phyloP scores from a whole-genome alignment of 2,329 filamentous ascomycete species.

The Xylariales sp. region DNA sequence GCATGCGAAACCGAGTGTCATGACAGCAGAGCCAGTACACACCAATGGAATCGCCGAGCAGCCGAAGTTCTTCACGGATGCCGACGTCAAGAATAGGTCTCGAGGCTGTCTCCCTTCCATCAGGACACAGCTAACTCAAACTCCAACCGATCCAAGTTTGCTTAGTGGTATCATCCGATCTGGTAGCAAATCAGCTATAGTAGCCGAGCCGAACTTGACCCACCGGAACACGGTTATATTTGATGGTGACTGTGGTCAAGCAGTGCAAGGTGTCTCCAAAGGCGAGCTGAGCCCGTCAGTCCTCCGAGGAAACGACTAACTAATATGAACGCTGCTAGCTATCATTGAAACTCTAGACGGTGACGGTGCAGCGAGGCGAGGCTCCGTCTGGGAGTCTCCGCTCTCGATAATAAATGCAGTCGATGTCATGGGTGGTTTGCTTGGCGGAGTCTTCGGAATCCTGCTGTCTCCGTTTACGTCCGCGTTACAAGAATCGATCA shows the following conservation, averaged over 20 bases:
- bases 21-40: not conserved
- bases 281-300: not conserved
- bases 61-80: slow-evolving; percentile 6
- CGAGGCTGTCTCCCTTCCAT: not conserved
- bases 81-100: slow-evolving; percentile 12
- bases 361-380: slow-evolving; percentile 21
- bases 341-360: slow-evolving; percentile 25
- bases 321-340: slow-evolving; percentile 11
- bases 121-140: too few relatives aligned
- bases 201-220: slow-evolving; percentile 27
- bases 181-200: slow-evolving; percentile 30
- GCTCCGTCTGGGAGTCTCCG: slow-evolving; percentile 27
- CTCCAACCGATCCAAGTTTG: slow-evolving; percentile 23
- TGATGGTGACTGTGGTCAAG: slow-evolving; percentile 29
- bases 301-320: not conserved
- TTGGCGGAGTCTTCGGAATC: slow-evolving; percentile 29
- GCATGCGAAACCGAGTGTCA: not conserved
- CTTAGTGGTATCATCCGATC: slow-evolving; percentile 22
- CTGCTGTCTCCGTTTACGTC: slow-evolving; percentile 21
- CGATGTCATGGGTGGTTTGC: slow-evolving; percentile 33
- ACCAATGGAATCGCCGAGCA: not conserved
- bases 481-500: slow-evolving; percentile 11
- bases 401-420: slow-evolving; percentile 25
- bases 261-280: slow-evolving; percentile 21
- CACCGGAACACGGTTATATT: slow-evolving; percentile 31